phyloP scores from a whole-genome alignment of 306 rosid species.

The Argentina anserina region DNA sequence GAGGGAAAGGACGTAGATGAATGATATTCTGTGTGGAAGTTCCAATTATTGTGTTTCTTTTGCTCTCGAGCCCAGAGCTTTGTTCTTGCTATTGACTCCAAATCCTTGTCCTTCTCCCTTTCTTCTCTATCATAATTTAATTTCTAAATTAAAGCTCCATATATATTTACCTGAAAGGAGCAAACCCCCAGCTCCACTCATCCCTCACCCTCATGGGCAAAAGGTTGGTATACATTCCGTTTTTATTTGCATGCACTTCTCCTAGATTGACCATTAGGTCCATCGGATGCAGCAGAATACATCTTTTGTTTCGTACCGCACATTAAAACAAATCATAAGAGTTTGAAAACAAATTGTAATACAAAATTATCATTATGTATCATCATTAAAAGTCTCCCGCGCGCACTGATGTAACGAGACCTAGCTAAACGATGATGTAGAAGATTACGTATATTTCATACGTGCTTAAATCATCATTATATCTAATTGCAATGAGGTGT shows the following conservation, averaged over 20 bases:
- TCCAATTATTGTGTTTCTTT: conserved; percentile 38
- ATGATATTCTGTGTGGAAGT: conserved; percentile 18
- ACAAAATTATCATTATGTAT: neutral
- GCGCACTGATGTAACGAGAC: neutral
- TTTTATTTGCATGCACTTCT: neutral
- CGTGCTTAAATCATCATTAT: neutral
- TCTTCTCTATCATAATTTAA: neutral
- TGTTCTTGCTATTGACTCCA: conserved; percentile 22
- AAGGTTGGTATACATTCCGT: neutral
- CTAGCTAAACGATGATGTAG: neutral
- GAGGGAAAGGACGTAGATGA: neutral
- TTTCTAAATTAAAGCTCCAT: conserved; percentile 17
- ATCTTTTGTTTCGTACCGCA: neutral
- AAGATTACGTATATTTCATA: neutral
- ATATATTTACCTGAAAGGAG: conserved; percentile 11
- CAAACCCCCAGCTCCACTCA: neutral
- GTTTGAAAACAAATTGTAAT: neutral
- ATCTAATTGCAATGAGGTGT: neutral
- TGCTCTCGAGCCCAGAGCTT: conserved; percentile 70
- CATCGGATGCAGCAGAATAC: neutral
- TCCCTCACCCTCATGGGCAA: neutral
- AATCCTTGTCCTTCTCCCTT: conserved; percentile 5
- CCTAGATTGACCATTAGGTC: neutral
- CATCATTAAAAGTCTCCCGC: neutral
- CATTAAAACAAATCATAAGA: neutral